Base-by-base conservation (phyloP, 78 protist species). In the Cavenderia fasciculata region DNA sequence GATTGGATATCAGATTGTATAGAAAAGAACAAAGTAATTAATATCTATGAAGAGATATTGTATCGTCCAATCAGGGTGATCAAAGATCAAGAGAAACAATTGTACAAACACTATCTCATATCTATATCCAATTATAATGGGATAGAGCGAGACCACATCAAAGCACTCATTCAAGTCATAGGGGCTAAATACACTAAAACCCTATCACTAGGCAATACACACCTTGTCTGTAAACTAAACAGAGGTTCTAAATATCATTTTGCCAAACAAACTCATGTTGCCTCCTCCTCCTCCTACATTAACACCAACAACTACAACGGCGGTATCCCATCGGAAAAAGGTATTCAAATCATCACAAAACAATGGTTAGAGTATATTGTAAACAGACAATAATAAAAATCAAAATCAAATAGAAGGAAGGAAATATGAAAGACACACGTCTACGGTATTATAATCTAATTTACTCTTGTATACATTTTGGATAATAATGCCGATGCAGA, bases 281-380 rank as follows among this genome's bases (percentile, higher is more conserved):
- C n/a, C n/a, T n/a, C n/a, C n/a, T n/a, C n/a, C n/a, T n/a, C n/a
- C n/a, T n/a, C n/a, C n/a, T n/a, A n/a, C n/a, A n/a, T n/a, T n/a
- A n/a, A n/a, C n/a, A n/a, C n/a, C n/a, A n/a, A n/a, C n/a, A n/a
- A n/a, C n/a, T n/a, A n/a, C n/a, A n/a, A n/a, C n/a, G n/a, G n/a
- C n/a, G n/a, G n/a, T n/a, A n/a, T n/a, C n/a, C n/a, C n/a, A n/a
- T 11, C 5, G 51, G 72, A 33, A 38, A 8, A 38, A 2, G 72
- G 72, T 18, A 63, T 63, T 2, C 33, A 63, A 38, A 40, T 63
- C 18, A 47, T 63, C 4, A 34, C 72, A 4, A 33, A 21, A 36
- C 54, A 63, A 40, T 63, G 72, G 72, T 40, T 63, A 21, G 72
- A 63, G n/a, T n/a, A n/a, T n/a, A n/a, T n/a, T n/a, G n/a, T n/a